Percentiles rank a stretch among this genome's conserved stretches.
These are phyloP conservation scores for Lactifluus subvellereus DNA, from an alignment of 768 basidiomycete species.

Conservation along the genomic window DNA sequence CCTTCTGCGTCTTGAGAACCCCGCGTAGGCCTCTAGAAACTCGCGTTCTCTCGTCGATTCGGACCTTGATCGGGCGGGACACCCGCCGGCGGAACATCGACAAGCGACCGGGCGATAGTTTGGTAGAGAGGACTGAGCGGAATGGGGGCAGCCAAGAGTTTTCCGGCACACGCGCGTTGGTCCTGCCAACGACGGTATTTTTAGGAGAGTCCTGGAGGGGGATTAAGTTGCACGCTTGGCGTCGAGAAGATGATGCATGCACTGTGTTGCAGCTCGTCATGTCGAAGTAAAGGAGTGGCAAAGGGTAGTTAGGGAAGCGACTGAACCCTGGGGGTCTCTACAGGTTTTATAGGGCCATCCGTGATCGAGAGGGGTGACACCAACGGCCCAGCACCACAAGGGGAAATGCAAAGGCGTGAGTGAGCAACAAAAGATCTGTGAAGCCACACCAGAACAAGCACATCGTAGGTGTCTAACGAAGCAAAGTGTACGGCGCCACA, in stretches of 20 bases:
- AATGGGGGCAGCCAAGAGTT: neutral
- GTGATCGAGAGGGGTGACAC: neutral
- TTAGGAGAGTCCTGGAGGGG: neutral
- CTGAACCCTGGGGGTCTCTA: neutral
- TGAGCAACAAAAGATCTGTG: neutral
- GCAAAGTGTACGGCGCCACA: neutral
- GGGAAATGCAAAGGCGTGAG: neutral
- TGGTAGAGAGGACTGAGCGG: neutral
- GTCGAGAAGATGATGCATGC: neutral
- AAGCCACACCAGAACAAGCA: slow-evolving; percentile 4
- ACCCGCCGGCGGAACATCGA: neutral
- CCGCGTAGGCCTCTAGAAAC: neutral
- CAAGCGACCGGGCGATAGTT: neutral
- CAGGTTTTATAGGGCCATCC: neutral
- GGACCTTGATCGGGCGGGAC: neutral
- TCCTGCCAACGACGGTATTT: slow-evolving; percentile 6
- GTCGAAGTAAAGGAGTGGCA: neutral
- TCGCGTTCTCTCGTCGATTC: neutral
- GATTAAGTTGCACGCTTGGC: neutral
- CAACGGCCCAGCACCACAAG: slow-evolving; percentile 2
- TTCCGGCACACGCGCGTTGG: neutral
- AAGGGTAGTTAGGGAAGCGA: neutral
- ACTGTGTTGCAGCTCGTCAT: slow-evolving; percentile 12
- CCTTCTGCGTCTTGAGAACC: neutral
- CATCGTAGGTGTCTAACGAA: neutral